Evolutionary conservation across 768 basidiomycete species (phyloP), one percentile per base, ranked within the genome.

Genomic region (Nidularia pulvinata): DNA sequence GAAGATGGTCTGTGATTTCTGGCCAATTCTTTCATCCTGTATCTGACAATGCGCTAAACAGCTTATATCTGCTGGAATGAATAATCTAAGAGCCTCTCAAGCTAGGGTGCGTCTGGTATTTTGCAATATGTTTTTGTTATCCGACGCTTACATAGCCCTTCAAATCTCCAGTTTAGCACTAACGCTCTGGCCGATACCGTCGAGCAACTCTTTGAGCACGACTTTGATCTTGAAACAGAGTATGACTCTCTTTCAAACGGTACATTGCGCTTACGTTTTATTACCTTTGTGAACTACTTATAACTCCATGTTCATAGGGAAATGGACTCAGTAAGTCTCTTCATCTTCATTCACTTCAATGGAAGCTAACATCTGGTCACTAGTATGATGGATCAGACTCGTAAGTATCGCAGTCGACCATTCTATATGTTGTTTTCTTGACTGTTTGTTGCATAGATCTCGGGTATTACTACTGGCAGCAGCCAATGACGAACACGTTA

Each of bases 351-450:
- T 25, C 25, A 25, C 25, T 25, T 25, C 25, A 25, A 25, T 25
- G 25, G 25, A 42, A 2, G 39, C 13, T 42, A 42, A 42, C 39
- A 30, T n/a, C 11, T 35, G 2, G 33, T 25, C 22, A 7, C 4
- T 44, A 80, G 78, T 61, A 87, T 89, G 80, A 86, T 89, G 82
- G 83, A 85, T 61, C 86, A 88, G 62, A 85, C 85, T n/a, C 85
- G 76, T 77, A 52, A 55, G 73, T 59, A 19, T 1, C 5, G 33
- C 47, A 34, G 16, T 33, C 30, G 10, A 10, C 43, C 19, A 2
- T 19, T 25, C 39, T 6, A 14, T 6, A 33, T 5, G 42, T 30
- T 14, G 4, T 25, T 25, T 25, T 25, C 25, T 35, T 49, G 45
- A 47, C n/a, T 37, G 25, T 54, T 30, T 36, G 33, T 32, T 25